Evolutionary conservation across 371 early-diverging fungal genomes (phyloP).

Genomic region (Dinochytrium kinnereticum): DNA sequence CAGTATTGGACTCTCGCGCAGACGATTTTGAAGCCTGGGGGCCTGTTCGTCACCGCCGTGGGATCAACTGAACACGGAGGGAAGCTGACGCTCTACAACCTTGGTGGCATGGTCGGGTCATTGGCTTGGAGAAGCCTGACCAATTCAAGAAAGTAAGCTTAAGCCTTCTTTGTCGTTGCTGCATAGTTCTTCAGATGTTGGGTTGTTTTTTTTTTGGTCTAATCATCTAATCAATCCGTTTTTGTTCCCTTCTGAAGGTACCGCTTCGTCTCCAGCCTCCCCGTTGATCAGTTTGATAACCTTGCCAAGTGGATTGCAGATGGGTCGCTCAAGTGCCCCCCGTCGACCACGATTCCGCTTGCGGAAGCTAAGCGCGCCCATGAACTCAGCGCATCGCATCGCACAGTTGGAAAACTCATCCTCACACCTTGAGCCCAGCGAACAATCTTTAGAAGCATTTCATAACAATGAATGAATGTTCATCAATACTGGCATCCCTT

Average conservation of each 20-base stretch:
- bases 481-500: too few species aligned
- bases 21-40: conserved; percentile 40
- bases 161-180: not conserved
- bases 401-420: conserved; percentile 62
- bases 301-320: conserved; percentile 25
- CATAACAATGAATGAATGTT: too few species aligned
- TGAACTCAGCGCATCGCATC: conserved; percentile 47
- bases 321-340: conserved; percentile 2
- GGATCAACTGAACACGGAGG: conserved; percentile 47
- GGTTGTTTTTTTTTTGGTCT: not conserved
- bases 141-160: conserved; percentile 25
- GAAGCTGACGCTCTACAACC: conserved; percentile 26
- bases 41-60: conserved; percentile 54
- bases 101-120: conserved; percentile 23
- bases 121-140: conserved; percentile 19
- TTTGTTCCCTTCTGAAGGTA: too few species aligned
- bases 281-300: conserved; percentile 16
- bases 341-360: conserved; percentile 34
- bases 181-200: too few species aligned
- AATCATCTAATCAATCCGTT: too few species aligned
- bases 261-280: conserved; percentile 46
- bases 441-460: too few species aligned
- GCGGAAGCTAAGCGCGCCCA: conserved; percentile 54
- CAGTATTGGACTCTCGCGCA: conserved; percentile 40
- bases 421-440: not conserved